Percentiles rank a stretch among this genome's conserved stretches.
Conservation (phyloP, 306 rosid genomes). For the Pachyrhizus erosus region DNA sequence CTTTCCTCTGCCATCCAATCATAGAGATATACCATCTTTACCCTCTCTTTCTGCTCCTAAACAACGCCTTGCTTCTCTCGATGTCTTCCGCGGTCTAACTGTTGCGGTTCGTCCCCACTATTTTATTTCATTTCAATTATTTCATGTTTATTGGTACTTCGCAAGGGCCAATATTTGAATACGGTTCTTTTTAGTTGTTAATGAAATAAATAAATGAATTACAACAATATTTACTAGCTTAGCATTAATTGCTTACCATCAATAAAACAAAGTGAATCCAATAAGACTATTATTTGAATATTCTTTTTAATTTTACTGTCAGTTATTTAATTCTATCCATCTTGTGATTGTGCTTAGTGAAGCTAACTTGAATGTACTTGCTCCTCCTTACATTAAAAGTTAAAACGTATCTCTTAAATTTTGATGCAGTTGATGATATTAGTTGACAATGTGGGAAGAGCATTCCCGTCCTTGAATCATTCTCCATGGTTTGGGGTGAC, state of each 20-base stretch:
- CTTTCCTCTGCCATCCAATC: slow-evolving; percentile 18
- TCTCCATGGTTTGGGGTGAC: slow-evolving; percentile 87
- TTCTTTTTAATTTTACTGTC: background rate
- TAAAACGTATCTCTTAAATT: background rate
- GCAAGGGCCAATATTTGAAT: too few relatives aligned
- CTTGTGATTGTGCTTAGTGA: background rate
- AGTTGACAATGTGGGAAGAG: slow-evolving; percentile 78
- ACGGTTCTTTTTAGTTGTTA: background rate
- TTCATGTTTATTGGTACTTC: slow-evolving; percentile 4
- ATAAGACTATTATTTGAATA: background rate
- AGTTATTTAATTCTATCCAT: background rate
- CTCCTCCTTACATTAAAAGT: background rate
- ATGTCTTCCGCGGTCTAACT: slow-evolving; percentile 82
- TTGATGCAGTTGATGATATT: slow-evolving; percentile 73
- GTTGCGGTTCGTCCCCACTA: slow-evolving; percentile 61
- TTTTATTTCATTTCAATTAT: background rate
- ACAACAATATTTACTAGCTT: background rate
- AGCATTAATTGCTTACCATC: background rate
- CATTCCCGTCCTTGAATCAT: slow-evolving; percentile 79
- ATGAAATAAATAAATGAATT: background rate
- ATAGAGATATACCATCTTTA: slow-evolving; percentile 27
- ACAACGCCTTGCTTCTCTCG: slow-evolving; percentile 80
- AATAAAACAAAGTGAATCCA: background rate
- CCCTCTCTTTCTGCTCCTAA: slow-evolving; percentile 44
- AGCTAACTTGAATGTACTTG: background rate